These are phyloP conservation scores for Scheffersomyces ergatensis DNA, from an alignment of 805 yeast genomes.

Conservation along the genomic window DNA sequence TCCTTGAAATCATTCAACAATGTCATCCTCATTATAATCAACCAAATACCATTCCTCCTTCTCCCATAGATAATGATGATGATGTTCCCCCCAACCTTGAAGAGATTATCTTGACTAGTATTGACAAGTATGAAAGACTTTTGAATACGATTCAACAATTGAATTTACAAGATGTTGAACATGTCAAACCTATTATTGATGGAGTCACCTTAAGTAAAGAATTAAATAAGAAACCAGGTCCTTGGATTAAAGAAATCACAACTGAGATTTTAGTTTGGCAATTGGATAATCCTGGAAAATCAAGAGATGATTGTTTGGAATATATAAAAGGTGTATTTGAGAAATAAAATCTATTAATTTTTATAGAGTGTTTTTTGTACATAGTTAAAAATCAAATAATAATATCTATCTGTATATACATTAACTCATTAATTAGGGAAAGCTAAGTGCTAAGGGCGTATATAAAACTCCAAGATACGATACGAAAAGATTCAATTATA, in stretches of 20 bases:
- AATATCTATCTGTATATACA: too few species aligned
- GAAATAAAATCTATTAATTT: too few species aligned
- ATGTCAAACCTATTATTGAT: constrained; percentile 64
- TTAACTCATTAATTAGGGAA: too few species aligned
- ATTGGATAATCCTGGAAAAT: constrained; percentile 62
- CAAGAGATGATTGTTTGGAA: constrained; percentile 53
- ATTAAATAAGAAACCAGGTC: constrained; percentile 70
- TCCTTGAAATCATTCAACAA: constrained; percentile 21
- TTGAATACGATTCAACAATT: constrained; percentile 25
- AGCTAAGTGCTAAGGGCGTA: too few species aligned
- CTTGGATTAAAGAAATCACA: constrained; percentile 70
- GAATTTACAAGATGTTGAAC: constrained; percentile 42
- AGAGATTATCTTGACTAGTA: constrained; percentile 2
- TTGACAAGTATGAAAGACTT: constrained; percentile 30
- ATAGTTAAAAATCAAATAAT: too few species aligned
- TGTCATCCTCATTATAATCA: neutral
- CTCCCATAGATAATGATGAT: neutral
- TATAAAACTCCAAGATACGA: too few species aligned
- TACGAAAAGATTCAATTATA: too few species aligned
- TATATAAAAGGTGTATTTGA: constrained; percentile 27
- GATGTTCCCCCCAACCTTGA: neutral
- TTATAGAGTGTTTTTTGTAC: too few species aligned
- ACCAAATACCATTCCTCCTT: neutral
- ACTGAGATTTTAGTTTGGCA: constrained; percentile 70
- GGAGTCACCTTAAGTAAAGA: constrained; percentile 64